phyloP scores from a whole-genome alignment of 2,329 filamentous ascomycete species.

The Phialocephala subalpina region DNA sequence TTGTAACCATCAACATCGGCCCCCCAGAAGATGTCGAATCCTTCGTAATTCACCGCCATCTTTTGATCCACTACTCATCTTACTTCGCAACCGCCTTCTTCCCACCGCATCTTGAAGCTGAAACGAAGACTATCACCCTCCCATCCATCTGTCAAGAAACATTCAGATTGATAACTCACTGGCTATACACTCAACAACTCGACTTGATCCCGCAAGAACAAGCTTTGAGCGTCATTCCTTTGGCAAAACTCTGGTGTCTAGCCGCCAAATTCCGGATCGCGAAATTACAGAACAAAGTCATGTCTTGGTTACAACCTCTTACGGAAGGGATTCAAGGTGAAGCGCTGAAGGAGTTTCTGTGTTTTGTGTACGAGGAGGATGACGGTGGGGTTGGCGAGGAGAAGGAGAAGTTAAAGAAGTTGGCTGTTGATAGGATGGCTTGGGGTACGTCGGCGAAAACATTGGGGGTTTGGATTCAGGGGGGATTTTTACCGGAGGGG shows the following conservation, averaged over 20 bases:
- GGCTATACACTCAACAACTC: conserved; percentile 12
- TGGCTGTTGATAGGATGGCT: conserved; percentile 10
- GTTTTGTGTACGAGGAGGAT: conserved; percentile 5
- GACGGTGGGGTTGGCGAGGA: neutral
- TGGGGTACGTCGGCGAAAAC: neutral
- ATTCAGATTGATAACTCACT: neutral
- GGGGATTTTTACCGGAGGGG: neutral
- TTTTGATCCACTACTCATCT: neutral
- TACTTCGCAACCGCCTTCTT: conserved; percentile 11
- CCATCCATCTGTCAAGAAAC: neutral
- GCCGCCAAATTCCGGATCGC: neutral
- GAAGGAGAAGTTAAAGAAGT: neutral
- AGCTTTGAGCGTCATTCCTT: neutral
- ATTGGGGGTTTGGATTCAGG: neutral
- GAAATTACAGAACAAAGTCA: conserved; percentile 3
- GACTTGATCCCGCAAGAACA: neutral
- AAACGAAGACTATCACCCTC: neutral
- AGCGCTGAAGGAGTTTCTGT: neutral
- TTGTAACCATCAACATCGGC: conserved; percentile 3
- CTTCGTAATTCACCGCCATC: neutral
- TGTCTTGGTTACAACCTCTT: conserved; percentile 3
- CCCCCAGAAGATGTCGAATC: neutral
- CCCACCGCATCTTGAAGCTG: neutral
- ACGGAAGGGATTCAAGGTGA: neutral
- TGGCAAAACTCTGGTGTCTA: conserved; percentile 6